These are phyloP conservation scores for Elsinoe fawcettii DNA, from an alignment of 2,329 filamentous ascomycete species.

Conservation along the genomic window DNA sequence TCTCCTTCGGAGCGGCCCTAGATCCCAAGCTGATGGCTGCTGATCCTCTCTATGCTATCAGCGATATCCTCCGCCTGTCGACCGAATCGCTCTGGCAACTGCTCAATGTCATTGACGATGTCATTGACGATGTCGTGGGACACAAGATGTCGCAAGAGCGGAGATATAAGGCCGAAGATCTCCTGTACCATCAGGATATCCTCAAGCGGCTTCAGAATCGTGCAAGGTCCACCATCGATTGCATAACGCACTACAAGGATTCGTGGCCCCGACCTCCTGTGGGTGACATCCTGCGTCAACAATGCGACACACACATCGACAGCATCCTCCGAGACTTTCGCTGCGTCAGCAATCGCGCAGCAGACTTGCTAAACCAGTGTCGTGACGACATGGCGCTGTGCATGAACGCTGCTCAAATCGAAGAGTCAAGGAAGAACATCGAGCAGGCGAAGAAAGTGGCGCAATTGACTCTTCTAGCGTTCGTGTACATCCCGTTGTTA, in stretches of 20 bases:
- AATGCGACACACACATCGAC: too few relatives aligned
- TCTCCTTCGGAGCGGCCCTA: not conserved
- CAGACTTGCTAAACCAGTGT: too few relatives aligned
- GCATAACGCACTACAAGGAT: not conserved
- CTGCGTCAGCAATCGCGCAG: too few relatives aligned
- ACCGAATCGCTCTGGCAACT: not conserved
- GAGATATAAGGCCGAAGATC: not conserved
- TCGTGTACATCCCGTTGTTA: not conserved
- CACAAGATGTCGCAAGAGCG: not conserved
- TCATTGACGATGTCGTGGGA: not conserved
- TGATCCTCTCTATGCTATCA: not conserved
- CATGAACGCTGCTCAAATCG: not conserved
- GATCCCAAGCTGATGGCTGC: not conserved
- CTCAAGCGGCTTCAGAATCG: not conserved
- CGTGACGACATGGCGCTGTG: not conserved
- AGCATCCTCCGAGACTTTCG: too few relatives aligned
- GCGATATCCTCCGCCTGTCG: not conserved
- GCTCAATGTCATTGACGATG: not conserved
- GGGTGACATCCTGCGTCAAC: not conserved
- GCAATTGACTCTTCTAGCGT: not conserved
- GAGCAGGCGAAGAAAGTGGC: not conserved
- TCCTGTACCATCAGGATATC: slow-evolving; percentile 6
- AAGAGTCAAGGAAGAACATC: not conserved
- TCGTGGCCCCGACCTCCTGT: not conserved
- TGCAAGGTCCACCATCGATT: not conserved